phyloP scores from a whole-genome alignment of 2,329 filamentous ascomycete species.

The Aspergillus sp. region DNA sequence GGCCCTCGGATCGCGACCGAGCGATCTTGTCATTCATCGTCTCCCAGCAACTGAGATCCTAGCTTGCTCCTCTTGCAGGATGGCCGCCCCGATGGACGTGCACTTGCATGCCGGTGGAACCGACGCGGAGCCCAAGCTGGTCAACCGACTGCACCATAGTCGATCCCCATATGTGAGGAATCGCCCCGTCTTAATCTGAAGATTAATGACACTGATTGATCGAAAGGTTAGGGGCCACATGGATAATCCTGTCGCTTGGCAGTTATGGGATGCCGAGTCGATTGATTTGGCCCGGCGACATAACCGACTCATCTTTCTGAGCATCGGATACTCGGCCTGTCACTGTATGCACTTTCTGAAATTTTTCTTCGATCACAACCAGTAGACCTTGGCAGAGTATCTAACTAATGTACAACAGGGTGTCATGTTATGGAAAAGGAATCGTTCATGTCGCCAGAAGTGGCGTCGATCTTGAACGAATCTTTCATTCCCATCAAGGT shows the following conservation, averaged over 20 bases:
- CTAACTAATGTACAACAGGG: slow-evolving; percentile 49
- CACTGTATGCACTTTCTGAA: slow-evolving; percentile 66
- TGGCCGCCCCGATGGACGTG: slow-evolving; percentile 30
- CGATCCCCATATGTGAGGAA: slow-evolving; percentile 65
- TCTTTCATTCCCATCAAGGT: slow-evolving; percentile 89
- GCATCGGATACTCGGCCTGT: slow-evolving; percentile 92
- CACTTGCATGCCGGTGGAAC: slow-evolving; percentile 25
- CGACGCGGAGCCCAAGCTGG: slow-evolving; percentile 37
- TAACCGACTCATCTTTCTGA: slow-evolving; percentile 88
- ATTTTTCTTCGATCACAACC: not conserved
- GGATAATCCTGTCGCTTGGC: slow-evolving; percentile 86
- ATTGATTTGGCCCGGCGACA: slow-evolving; percentile 73
- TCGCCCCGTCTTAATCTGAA: not conserved
- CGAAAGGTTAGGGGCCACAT: slow-evolving; percentile 67
- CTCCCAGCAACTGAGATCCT: slow-evolving; percentile 6
- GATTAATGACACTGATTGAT: slow-evolving; percentile 12
- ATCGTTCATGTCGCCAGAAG: slow-evolving; percentile 79
- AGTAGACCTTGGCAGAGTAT: not conserved
- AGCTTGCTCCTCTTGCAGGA: slow-evolving; percentile 13
- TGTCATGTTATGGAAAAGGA: slow-evolving; percentile 91
- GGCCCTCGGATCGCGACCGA: slow-evolving; percentile 18
- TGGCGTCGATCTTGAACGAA: slow-evolving; percentile 79
- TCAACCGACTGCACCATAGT: slow-evolving; percentile 60
- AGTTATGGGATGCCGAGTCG: slow-evolving; percentile 77
- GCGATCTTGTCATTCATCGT: slow-evolving; percentile 8